These are phyloP conservation scores for Fragilaria crotonensis DNA, from an alignment of 108 stramenopile species.

Conservation along the genomic window DNA sequence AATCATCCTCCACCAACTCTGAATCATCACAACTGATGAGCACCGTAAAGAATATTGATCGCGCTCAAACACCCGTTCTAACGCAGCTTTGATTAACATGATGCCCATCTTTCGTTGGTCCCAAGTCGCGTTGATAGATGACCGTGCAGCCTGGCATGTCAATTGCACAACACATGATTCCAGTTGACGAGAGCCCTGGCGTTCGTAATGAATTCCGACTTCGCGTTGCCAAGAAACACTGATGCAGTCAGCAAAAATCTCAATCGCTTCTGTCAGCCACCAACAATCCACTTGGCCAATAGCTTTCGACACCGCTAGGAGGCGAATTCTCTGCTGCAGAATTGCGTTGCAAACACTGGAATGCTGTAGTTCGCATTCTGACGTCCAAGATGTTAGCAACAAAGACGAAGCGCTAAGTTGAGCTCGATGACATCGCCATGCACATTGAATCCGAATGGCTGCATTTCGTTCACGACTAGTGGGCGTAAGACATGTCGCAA, in stretches of 20 bases:
- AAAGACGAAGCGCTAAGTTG: not conserved
- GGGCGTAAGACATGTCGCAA: slow-evolving; percentile 9
- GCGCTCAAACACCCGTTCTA: not conserved
- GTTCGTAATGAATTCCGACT: not conserved
- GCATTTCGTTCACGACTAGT: slow-evolving; percentile 3
- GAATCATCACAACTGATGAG: slow-evolving; percentile 1
- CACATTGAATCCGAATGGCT: slow-evolving; percentile 3
- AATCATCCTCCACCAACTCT: not conserved
- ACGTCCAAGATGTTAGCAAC: not conserved
- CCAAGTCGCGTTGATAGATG: not conserved
- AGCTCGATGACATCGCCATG: not conserved
- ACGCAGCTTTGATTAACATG: not conserved
- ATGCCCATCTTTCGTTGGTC: not conserved
- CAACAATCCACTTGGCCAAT: not conserved
- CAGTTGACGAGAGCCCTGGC: not conserved
- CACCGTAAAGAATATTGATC: not conserved
- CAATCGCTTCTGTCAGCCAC: not conserved
- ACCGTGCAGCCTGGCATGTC: not conserved
- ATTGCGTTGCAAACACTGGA: not conserved
- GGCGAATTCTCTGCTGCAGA: slow-evolving; percentile 2
- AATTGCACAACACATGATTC: not conserved
- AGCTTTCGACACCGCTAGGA: slow-evolving; percentile 3
- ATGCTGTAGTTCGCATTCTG: not conserved
- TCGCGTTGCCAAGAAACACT: not conserved
- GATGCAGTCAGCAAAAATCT: not conserved